Evolutionary conservation across 2,329 filamentous ascomycete species (phyloP).

Genomic region (Mollisiaceae sp.): DNA sequence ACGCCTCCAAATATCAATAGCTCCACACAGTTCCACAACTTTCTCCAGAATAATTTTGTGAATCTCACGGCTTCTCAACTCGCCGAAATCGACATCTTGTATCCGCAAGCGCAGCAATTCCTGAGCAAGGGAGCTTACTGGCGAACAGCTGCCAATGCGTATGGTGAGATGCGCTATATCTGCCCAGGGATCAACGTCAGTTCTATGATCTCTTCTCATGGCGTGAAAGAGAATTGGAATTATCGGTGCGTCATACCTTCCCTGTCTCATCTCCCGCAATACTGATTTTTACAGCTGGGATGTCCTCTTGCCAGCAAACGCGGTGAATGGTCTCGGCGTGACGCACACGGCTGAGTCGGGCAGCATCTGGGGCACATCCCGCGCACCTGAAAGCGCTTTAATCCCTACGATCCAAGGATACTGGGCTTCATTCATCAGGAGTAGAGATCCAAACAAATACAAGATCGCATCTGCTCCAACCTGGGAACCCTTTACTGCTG

Average conservation of each 20-base stretch:
- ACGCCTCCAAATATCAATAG: conserved; percentile 55
- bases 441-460: conserved; percentile 67
- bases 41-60: conserved; percentile 64
- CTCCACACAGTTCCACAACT: conserved; percentile 55
- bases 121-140: conserved; percentile 61
- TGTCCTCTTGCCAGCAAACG: conserved; percentile 62
- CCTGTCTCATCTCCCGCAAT: conserved; percentile 46
- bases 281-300: conserved; percentile 45
- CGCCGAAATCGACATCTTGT: conserved; percentile 56
- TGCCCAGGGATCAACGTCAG: conserved; percentile 64
- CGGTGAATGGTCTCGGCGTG: conserved; percentile 63
- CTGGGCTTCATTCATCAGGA: conserved; percentile 75
- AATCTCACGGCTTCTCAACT: conserved; percentile 57
- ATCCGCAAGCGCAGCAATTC: conserved; percentile 53
- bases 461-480: conserved; percentile 51
- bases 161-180: conserved; percentile 69
- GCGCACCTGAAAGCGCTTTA: conserved; percentile 58
- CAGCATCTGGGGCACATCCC: conserved; percentile 73
- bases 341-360: conserved; percentile 70
- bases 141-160: conserved; percentile 61
- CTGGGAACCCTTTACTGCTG: conserved; percentile 54
- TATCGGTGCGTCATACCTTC: conserved; percentile 54
- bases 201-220: conserved; percentile 36
- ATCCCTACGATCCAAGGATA: conserved; percentile 70
- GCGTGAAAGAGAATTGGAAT: conserved; percentile 58